Evolutionary conservation across 108 stramenopile genomes (phyloP).

Genomic region (Cyclostephanos tholiformis): DNA sequence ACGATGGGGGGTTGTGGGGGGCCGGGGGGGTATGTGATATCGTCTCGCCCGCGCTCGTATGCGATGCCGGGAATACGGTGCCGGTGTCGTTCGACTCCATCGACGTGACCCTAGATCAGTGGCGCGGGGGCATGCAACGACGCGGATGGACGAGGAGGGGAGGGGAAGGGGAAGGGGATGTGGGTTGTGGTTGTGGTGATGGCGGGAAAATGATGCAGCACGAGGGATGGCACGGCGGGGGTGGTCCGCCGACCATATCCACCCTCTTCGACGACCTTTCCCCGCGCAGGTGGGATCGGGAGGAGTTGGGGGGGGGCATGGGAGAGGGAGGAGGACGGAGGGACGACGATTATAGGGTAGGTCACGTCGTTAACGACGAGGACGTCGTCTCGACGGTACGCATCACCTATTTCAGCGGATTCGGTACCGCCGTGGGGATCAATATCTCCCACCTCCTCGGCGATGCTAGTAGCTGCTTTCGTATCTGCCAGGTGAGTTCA

Average conservation of each 20-base stretch:
- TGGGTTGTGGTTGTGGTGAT: not conserved
- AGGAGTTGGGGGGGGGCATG: not conserved
- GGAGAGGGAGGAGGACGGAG: not conserved
- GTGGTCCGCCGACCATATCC: constrained; percentile 23
- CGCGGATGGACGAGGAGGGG: not conserved
- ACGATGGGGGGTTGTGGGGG: not conserved
- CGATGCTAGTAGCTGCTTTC: constrained; percentile 28
- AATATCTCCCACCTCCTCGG: constrained; percentile 27
- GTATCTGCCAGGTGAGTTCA: constrained; percentile 1
- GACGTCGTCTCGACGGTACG: constrained; percentile 12
- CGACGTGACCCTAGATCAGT: constrained; percentile 20
- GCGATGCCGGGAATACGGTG: constrained; percentile 14
- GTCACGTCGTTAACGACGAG: not conserved
- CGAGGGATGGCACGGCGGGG: constrained; percentile 19
- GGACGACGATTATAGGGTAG: not conserved
- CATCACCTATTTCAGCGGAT: constrained; percentile 24
- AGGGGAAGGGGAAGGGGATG: not conserved
- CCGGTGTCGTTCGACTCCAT: constrained; percentile 26
- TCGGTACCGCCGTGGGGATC: constrained; percentile 33
- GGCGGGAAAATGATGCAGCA: constrained; percentile 16
- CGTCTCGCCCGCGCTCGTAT: constrained; percentile 17
- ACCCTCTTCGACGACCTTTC: constrained; percentile 32
- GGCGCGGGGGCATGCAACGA: too few species aligned
- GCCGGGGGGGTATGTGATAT: too few species aligned
- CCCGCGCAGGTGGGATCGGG: not conserved